Evolutionary conservation across 345 rosid genomes (phyloP), one percentile per base, ranked within the genome.

Genomic region (Eutrema yunnanense): DNA sequence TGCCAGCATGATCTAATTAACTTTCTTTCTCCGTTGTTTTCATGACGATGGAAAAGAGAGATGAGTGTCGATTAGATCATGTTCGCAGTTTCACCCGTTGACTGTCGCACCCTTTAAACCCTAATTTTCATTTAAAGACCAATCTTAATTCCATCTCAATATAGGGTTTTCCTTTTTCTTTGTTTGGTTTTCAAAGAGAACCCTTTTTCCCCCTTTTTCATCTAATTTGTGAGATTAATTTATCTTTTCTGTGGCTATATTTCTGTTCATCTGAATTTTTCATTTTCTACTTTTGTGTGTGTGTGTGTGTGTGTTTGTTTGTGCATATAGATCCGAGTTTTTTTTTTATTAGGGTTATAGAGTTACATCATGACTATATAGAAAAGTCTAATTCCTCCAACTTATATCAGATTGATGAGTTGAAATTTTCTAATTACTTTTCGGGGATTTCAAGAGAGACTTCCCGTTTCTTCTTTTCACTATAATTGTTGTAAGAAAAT

Each of bases 1-100:
- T 93, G 98, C 97, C 98, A 93, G 98, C 98, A 89, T 93, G 98
- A 93, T 93, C 93, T 88, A 76, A 86, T 79, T 80, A 33, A 73
- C 62, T 70, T 80, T 74, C 79, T 74, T 81, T 62, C 55, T 43
- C 26, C 2, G 74, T 43, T 71, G 71, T 41, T 59, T 73, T 43
- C 3, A n/a, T 38, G 10, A 34, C 9, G 29, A 49, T 56, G 37
- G 50, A 33, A 29, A 63, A 56, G 65, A 80, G 81, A 42, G n/a
- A 22, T 71, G 47, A 82, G 73, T 81, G 8, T 78, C 74, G 84
- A 86, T 79, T 81, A 92, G 96, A 92, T 92, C 97, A 87, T 92
- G 77, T 83, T 77, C 88, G 97, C 86, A 81, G 90, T 82, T 89
- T 92, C 96, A 87, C 86, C 97, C 43, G 90, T 82, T 87, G 85